A percentile compares a stretch with the other conserved stretches of the same genome.
Conservation (phyloP, 2,329 filamentous ascomycete genomes). For the Fusarium sambucinum region DNA sequence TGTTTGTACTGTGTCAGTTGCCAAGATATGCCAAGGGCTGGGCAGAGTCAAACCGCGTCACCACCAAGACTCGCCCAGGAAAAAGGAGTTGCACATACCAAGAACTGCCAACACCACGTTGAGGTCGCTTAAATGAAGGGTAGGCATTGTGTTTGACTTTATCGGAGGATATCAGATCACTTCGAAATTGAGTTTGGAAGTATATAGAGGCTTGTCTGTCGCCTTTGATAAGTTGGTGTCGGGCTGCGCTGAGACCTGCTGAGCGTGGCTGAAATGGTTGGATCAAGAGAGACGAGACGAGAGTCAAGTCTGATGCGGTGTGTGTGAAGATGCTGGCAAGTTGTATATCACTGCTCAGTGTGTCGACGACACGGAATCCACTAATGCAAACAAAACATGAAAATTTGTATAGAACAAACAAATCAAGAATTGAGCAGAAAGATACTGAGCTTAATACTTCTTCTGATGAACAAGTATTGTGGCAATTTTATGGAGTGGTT, state of each 20-base stretch:
- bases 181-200: neutral
- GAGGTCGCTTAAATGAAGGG: slow-evolving; percentile 62
- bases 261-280: neutral
- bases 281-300: neutral
- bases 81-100: slow-evolving; percentile 49
- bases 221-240: neutral
- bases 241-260: neutral
- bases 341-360: neutral
- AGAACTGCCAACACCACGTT: slow-evolving; percentile 63
- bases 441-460: neutral
- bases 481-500: neutral
- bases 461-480: neutral
- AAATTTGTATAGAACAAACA: neutral
- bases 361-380: neutral
- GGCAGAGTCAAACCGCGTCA: neutral
- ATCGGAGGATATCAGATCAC: slow-evolving; percentile 2
- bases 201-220: slow-evolving; percentile 7
- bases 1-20: slow-evolving; percentile 35
- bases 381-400: neutral
- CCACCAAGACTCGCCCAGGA: slow-evolving; percentile 9
- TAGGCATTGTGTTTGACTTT: slow-evolving; percentile 27
- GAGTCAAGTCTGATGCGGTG: too few relatives aligned
- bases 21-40: slow-evolving; percentile 21
- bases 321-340: neutral
- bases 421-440: neutral